Percentiles rank a stretch among this genome's conserved stretches.
Conservation (phyloP, 2,329 filamentous ascomycete species). For the Colletotrichum sp. region DNA sequence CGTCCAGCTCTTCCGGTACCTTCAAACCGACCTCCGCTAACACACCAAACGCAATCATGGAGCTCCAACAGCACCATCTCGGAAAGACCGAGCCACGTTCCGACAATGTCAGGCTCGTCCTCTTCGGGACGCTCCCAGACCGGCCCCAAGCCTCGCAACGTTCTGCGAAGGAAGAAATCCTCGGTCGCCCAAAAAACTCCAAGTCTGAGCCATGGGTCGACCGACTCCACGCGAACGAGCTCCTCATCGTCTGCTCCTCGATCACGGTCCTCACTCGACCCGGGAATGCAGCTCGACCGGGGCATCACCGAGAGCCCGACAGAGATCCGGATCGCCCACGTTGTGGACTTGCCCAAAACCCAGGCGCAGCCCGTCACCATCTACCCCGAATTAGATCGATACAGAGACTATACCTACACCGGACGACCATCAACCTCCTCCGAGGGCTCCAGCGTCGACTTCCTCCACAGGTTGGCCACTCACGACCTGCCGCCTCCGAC, state of each 20-base stretch:
- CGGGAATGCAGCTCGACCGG: constrained; percentile 43
- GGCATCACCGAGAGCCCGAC: constrained; percentile 47
- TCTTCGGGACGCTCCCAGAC: constrained; percentile 38
- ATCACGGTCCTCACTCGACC: constrained; percentile 40
- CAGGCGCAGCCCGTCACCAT: constrained; percentile 49
- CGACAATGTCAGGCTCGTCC: constrained; percentile 36
- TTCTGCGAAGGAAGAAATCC: constrained; percentile 56
- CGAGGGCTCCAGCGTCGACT: constrained; percentile 43
- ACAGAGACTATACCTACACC: constrained; percentile 45
- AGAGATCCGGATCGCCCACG: constrained; percentile 46
- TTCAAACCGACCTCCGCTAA: constrained; percentile 38
- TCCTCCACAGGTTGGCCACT: constrained; percentile 63
- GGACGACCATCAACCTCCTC: constrained; percentile 40
- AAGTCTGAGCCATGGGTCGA: constrained; percentile 36
- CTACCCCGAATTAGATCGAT: constrained; percentile 67
- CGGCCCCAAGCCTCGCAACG: constrained; percentile 41
- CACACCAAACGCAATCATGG: constrained; percentile 49
- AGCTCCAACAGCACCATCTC: constrained; percentile 39
- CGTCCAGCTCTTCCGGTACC: constrained; percentile 29
- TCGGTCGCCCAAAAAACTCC: constrained; percentile 44
- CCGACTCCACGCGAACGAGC: constrained; percentile 40
- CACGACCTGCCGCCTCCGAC: constrained; percentile 72
- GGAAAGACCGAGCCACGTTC: constrained; percentile 33
- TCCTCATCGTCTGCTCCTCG: constrained; percentile 49
- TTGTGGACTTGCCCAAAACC: constrained; percentile 43